Conservation (phyloP, 1,139 yeast species). For the Candida tetrigidarum region DNA sequence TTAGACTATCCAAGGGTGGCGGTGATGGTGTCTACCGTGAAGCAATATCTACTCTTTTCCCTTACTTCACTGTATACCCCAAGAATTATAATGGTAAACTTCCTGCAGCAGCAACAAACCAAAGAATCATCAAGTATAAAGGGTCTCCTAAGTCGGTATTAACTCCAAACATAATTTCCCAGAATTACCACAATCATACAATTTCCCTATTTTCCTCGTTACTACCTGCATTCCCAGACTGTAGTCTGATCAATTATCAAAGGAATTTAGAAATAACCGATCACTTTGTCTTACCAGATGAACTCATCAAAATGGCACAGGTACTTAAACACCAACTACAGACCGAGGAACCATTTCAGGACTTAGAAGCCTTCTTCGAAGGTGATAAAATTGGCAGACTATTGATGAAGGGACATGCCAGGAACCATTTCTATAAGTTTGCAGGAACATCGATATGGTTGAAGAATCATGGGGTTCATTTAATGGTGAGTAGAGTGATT, state of each 20-base stretch:
- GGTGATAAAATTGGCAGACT: conserved; percentile 20
- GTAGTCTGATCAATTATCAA: not conserved
- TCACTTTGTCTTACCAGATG: conserved; percentile 20
- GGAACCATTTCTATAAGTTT: conserved; percentile 42
- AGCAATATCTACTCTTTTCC: not conserved
- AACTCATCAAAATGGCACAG: conserved; percentile 21
- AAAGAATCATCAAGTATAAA: not conserved
- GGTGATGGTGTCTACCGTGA: not conserved
- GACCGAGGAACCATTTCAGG: conserved; percentile 22
- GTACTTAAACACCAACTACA: conserved; percentile 21
- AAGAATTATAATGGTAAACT: not conserved
- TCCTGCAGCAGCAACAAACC: not conserved
- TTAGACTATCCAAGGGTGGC: not conserved
- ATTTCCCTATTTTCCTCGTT: conserved; percentile 9
- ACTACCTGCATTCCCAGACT: not conserved
- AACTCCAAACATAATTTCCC: conserved; percentile 4
- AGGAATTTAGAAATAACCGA: not conserved
- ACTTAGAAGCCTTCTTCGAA: conserved; percentile 24
- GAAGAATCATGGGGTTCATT: conserved; percentile 32
- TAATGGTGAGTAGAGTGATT: conserved; percentile 35
- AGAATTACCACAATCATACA: conserved; percentile 8
- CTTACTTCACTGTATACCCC: not conserved
- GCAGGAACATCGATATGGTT: conserved; percentile 42
- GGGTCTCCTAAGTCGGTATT: not conserved
- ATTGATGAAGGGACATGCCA: conserved; percentile 22